Percentiles rank a stretch among this genome's conserved stretches.
These are phyloP conservation scores for Acacia crassicarpa DNA, from an alignment of 306 rosid species.

Conservation along the genomic window DNA sequence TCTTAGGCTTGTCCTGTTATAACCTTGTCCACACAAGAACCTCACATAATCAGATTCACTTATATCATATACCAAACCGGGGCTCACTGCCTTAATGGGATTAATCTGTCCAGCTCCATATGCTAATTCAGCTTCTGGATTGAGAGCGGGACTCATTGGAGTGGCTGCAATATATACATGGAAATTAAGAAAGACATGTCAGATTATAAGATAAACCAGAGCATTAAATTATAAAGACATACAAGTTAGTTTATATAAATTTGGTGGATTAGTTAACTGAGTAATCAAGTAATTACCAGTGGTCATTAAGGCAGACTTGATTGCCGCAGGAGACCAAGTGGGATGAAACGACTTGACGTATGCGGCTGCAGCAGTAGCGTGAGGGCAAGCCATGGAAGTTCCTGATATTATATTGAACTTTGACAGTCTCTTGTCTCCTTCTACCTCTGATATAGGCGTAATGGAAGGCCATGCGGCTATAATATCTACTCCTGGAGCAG, in stretches of 20 bases:
- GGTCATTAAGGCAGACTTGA: slow-evolving; percentile 42
- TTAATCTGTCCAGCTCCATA: slow-evolving; percentile 40
- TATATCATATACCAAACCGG: slow-evolving; percentile 38
- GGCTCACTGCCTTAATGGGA: slow-evolving; percentile 29
- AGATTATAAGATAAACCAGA: neutral
- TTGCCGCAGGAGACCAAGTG: slow-evolving; percentile 47
- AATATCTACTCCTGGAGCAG: slow-evolving; percentile 41
- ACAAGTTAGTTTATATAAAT: too few species aligned
- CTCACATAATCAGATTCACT: slow-evolving; percentile 18
- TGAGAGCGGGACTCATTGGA: slow-evolving; percentile 23
- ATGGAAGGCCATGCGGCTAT: slow-evolving; percentile 39
- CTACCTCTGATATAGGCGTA: neutral
- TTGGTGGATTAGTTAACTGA: neutral
- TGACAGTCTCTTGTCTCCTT: neutral
- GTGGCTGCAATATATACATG: slow-evolving; percentile 2
- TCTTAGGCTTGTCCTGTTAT: neutral
- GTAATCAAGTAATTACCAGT: slow-evolving; percentile 20
- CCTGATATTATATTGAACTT: slow-evolving; percentile 25
- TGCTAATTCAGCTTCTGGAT: slow-evolving; percentile 36
- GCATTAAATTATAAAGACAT: neutral
- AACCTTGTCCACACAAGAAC: slow-evolving; percentile 46
- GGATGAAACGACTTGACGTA: slow-evolving; percentile 49
- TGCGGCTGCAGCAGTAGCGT: slow-evolving; percentile 37
- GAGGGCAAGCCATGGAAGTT: slow-evolving; percentile 55
- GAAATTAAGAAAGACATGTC: too few species aligned